These are phyloP conservation scores for Cladosporium austrohemisphaericum DNA, from an alignment of 2,329 filamentous ascomycete species.

Conservation along the genomic window DNA sequence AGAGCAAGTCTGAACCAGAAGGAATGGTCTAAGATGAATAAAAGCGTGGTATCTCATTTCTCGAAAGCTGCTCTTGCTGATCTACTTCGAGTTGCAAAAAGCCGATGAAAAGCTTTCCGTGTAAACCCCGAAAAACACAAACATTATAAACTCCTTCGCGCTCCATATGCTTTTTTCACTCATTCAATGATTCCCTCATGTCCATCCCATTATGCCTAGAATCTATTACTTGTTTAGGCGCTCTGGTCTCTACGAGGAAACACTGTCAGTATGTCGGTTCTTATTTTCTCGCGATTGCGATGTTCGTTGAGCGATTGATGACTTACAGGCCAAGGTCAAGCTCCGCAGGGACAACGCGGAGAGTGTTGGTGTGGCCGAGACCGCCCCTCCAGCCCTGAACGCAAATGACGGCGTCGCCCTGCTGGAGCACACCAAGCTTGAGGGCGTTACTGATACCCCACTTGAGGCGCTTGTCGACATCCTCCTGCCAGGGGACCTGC, in stretches of 20 bases:
- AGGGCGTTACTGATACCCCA: constrained; percentile 90
- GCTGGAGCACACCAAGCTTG: constrained; percentile 69
- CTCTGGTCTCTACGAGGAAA: constrained; percentile 5
- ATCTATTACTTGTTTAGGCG: constrained; percentile 5
- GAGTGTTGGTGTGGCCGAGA: constrained; percentile 86
- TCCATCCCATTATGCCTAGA: too few species aligned
- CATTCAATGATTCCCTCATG: background rate
- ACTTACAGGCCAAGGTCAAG: constrained; percentile 45
- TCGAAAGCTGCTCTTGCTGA: too few species aligned
- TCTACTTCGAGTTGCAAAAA: too few species aligned
- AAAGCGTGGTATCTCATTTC: too few species aligned
- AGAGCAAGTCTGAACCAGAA: too few species aligned
- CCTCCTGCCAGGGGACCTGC: constrained; percentile 94
- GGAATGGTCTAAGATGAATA: too few species aligned
- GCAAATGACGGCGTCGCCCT: constrained; percentile 73
- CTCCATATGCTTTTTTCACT: background rate
- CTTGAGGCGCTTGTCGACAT: constrained; percentile 95
- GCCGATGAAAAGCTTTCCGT: too few species aligned
- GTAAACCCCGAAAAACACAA: background rate
- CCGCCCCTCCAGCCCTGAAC: constrained; percentile 90
- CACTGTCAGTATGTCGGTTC: background rate
- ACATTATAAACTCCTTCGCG: background rate
- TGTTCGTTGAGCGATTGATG: background rate
- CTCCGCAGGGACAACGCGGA: constrained; percentile 50
- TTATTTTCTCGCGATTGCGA: background rate